Base-by-base conservation (phyloP, 345 rosid genomes). In the Sonneratia caseolaris region DNA sequence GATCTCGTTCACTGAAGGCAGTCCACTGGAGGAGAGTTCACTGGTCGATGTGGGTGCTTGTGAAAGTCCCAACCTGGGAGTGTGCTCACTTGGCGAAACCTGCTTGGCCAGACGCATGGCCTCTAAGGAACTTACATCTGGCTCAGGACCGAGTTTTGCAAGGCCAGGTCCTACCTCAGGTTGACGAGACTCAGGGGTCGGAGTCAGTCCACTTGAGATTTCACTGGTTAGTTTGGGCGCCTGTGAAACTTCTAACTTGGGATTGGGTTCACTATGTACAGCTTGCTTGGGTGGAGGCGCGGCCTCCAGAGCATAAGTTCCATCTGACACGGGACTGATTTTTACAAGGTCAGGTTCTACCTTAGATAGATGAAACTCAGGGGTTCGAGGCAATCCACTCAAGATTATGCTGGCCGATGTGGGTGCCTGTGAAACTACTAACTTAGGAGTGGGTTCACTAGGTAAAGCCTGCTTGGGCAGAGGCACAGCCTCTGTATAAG, bases 31-130 rank as follows among this genome's bases (percentile, higher is more conserved):
- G 18, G 7, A 40, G 18, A 7, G 40, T 43, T 68, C 70, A 38
- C 11, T 70, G 1, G 43, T 37, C 15, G 55, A 48, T 42, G 69
- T 14, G 22, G 64, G 37, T 45, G 68, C 66, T 70, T 64, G 80
- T 55, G 83, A 68, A 72, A 81, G 71, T 79, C 80, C 86, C 75
- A 75, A 70, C 71, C 79, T 86, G 68, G 80, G 81, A 79, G 71
- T 76, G 45, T 1, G 45, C 45, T 9, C 5, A 42, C 45, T 4
- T 42, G 10, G 45, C 45, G 2, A 42, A 42, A 42, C 10, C 45
- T 42, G 45, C 45, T 42, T 5, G 45, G 5, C 45, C 5, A 42
- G 10, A 9, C 45, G 10, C 45, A 42, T 42, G 5, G 85, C 70
- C 53, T 80, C 86, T 64, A 72, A 38, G 66, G 79, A 56, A 80